Base-by-base conservation (phyloP, 192 early-diverging fungal genomes). In the Neocallimastix lanati region DNA sequence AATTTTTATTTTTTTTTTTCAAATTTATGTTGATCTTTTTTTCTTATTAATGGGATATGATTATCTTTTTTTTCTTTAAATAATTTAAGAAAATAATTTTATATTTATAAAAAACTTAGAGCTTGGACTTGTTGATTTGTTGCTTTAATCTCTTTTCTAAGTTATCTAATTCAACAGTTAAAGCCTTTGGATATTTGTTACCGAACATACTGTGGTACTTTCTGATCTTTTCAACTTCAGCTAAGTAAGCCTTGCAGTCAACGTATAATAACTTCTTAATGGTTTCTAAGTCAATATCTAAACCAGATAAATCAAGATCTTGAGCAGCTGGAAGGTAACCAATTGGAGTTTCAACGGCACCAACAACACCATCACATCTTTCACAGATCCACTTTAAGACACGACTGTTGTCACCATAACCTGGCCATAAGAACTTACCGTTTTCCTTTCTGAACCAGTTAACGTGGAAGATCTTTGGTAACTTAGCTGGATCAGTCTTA, bases 371-470 rank as follows among this genome's bases (percentile, higher is more conserved):
- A 29, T 80, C 80, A 67, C 36, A 37, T 30, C 80, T 76, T 67
- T 80, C 80, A 28, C 76, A 76, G 77, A 80, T 78, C 80, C 80
- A 80, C 67, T 80, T 80, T 33, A 80, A 78, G 28, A 81, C 81
- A 67, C 81, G 81, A 33, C 79, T 81, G 81, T 81, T 81, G 25
- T 81, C 81, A 80, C 81, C 81, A 80, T 81, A 81, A 79, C 81
- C 81, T 29, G 81, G 81, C 81, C 81, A 81, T 30, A 81, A 80
- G 81, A 81, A 81, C 12, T 79, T 79, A 37, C 33, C 28, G 81
- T 30, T 33, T 30, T 76, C 50, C 11, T 76, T 37, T 35, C 80
- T 76, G 80, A 80, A 80, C 81, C 80, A 81, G 81, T 79, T 81
- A 58, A 79, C 80, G 78, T 81, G 79, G 80, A 81, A 81, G 29